These are phyloP conservation scores for Backusella sp. DNA, from an alignment of 192 early-diverging fungal genomes.

Conservation along the genomic window DNA sequence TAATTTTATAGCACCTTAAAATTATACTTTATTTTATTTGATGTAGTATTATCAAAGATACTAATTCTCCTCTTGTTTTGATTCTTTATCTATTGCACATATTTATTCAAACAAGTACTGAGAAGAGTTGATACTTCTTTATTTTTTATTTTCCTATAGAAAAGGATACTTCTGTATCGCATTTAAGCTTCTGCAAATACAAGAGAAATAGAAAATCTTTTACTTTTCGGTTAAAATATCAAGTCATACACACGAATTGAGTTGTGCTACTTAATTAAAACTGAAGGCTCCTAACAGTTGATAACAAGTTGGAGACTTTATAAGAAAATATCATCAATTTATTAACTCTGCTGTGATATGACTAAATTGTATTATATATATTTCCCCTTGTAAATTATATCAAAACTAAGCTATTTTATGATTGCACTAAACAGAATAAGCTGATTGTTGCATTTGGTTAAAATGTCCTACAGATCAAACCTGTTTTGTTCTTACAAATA, in stretches of 20 bases:
- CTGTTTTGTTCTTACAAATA: no score
- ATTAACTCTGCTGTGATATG: not conserved
- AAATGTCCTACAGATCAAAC: no score
- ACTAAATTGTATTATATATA: no score
- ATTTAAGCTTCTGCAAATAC: not conserved
- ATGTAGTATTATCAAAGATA: not conserved
- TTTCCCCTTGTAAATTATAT: no score
- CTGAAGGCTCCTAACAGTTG: not conserved
- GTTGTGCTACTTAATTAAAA: not conserved
- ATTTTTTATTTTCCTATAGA: not conserved
- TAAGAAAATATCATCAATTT: not conserved
- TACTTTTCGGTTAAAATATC: not conserved
- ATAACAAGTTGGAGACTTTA: not conserved
- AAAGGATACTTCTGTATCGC: not conserved
- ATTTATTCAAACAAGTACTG: not conserved
- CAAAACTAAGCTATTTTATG: no score
- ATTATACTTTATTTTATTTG: conserved; percentile 1
- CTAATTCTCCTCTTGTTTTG: not conserved
- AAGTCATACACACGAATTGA: not conserved
- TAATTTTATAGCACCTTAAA: conserved; percentile 5
- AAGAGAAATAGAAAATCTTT: not conserved
- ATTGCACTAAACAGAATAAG: no score
- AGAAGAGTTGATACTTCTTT: not conserved
- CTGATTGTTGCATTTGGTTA: no score
- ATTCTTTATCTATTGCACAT: not conserved